Evolutionary conservation across 805 yeast species (phyloP).

Genomic region (Starmera amethionina): DNA sequence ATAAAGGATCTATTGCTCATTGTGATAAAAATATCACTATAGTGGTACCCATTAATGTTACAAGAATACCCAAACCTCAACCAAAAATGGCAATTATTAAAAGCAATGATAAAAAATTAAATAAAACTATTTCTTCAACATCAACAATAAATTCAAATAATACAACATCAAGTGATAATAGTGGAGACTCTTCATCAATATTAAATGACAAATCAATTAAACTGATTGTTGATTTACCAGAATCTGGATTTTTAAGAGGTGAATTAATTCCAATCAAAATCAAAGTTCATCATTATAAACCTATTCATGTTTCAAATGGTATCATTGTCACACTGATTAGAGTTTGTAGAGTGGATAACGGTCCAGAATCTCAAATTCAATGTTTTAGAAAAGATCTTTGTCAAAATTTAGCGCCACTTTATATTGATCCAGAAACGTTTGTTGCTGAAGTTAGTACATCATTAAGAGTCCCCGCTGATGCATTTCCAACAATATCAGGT

Average conservation of each 20-base stretch:
- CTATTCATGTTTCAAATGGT: slow-evolving; percentile 60
- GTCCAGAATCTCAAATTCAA: slow-evolving; percentile 38
- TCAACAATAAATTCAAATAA: slow-evolving; percentile 27
- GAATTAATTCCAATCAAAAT: slow-evolving; percentile 70
- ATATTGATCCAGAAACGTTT: slow-evolving; percentile 59
- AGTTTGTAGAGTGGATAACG: slow-evolving; percentile 60
- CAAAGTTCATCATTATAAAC: slow-evolving; percentile 57
- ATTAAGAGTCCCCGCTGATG: slow-evolving; percentile 70
- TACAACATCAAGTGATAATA: slow-evolving; percentile 11
- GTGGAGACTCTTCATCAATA: slow-evolving; percentile 10
- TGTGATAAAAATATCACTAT: slow-evolving; percentile 54
- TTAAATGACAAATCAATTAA: slow-evolving; percentile 21
- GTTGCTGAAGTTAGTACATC: slow-evolving; percentile 49
- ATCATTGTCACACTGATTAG: slow-evolving; percentile 72
- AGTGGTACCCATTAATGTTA: slow-evolving; percentile 67
- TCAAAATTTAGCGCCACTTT: slow-evolving; percentile 68
- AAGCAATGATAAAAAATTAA: slow-evolving; percentile 34
- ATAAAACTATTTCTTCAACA: slow-evolving; percentile 29
- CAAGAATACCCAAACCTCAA: slow-evolving; percentile 53
- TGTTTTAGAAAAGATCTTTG: slow-evolving; percentile 76
- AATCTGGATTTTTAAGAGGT: slow-evolving; percentile 69
- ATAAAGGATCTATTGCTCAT: slow-evolving; percentile 24
- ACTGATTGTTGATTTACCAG: slow-evolving; percentile 37
- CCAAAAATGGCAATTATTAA: slow-evolving; percentile 57
- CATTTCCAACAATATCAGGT: slow-evolving; percentile 74